These are phyloP conservation scores for Rhododendron griersonianum DNA, from an alignment of 148 eudicot species.

Conservation along the genomic window DNA sequence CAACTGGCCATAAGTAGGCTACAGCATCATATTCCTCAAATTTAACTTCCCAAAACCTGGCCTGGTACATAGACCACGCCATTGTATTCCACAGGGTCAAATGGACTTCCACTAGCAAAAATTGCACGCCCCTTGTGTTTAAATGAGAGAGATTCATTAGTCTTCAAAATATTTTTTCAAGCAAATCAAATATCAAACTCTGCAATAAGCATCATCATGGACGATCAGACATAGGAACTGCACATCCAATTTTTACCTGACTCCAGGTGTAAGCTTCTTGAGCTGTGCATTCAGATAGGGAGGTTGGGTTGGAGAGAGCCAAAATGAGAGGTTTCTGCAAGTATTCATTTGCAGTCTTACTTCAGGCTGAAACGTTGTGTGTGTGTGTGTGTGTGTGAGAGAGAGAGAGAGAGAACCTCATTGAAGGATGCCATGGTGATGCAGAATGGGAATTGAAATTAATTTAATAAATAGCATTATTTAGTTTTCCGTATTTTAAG, in stretches of 20 bases:
- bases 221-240: not conserved
- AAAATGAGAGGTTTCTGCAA: conserved; percentile 84
- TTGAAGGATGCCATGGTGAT: conserved; percentile 69
- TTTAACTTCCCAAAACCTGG: conserved; percentile 42
- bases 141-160: conserved; percentile 1
- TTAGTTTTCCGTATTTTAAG: too few species aligned
- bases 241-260: conserved; percentile 39
- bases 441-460: too few species aligned
- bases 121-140: conserved; percentile 63
- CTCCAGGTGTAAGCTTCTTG: conserved; percentile 92
- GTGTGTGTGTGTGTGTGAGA: conserved; percentile 21
- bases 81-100: conserved; percentile 70
- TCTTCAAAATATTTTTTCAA: not conserved
- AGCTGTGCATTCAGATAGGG: conserved; percentile 94
- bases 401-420: conserved; percentile 40
- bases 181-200: not conserved
- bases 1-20: not conserved
- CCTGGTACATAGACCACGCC: conserved; percentile 66
- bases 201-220: not conserved
- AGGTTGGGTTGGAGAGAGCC: conserved; percentile 94
- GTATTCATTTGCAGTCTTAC: not conserved
- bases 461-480: too few species aligned
- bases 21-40: not conserved
- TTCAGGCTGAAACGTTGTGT: not conserved
- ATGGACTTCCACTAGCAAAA: conserved; percentile 93